Conservation (phyloP, 345 rosid species). For the Bruguiera sexangula region DNA sequence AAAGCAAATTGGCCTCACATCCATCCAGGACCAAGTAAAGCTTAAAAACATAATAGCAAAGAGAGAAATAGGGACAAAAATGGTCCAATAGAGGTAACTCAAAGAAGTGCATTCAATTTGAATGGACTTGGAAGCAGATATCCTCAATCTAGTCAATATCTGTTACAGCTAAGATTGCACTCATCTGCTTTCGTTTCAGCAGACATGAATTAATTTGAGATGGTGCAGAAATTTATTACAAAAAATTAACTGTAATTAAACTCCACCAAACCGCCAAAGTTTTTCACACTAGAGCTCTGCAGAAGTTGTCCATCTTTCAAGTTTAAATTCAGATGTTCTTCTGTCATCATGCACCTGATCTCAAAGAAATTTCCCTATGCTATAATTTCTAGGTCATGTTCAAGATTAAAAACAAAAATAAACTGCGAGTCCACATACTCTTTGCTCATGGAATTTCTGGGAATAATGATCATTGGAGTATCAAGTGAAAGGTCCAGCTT, state of each 20-base stretch:
- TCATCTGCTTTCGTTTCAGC: no score
- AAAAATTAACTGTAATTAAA: not conserved
- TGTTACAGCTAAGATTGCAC: no score
- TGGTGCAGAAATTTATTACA: slow-evolving; percentile 1
- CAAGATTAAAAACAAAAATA: not conserved
- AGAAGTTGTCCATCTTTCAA: not conserved
- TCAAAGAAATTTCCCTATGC: not conserved
- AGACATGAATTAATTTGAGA: no score
- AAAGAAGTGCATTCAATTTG: no score
- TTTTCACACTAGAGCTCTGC: not conserved
- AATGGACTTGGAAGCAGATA: no score
- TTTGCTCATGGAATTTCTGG: slow-evolving; percentile 77
- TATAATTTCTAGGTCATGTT: not conserved
- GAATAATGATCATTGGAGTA: slow-evolving; percentile 85
- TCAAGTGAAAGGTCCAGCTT: slow-evolving; percentile 95
- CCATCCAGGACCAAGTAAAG: no score
- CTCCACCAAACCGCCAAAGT: not conserved
- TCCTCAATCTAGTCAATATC: no score
- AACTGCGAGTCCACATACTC: slow-evolving; percentile 53
- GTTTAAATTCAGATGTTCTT: not conserved
- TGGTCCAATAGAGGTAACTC: no score
- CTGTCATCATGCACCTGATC: not conserved
- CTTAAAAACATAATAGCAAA: no score
- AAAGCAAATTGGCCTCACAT: no score
- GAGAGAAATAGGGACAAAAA: no score